A percentile compares a stretch with the other conserved stretches of the same genome.
Conservation (phyloP, 257 asterid species). For the Marsdenia floribunda region DNA sequence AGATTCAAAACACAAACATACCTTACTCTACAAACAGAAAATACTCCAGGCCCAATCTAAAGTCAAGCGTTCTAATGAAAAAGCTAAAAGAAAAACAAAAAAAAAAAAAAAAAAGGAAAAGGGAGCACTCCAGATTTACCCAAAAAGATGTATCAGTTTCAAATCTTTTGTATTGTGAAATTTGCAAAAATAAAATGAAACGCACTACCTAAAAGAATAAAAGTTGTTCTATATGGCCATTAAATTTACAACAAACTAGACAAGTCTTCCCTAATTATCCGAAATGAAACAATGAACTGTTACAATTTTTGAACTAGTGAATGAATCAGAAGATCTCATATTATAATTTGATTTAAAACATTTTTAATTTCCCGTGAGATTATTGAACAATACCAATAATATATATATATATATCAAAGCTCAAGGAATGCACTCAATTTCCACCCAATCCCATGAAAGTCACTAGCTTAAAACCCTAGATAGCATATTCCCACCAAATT, state of each 20-base stretch:
- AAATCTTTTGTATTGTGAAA: not conserved
- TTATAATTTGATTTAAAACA: not conserved
- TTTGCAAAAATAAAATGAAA: not conserved
- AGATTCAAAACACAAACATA: not conserved
- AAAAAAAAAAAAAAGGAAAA: not conserved
- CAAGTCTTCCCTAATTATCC: not conserved
- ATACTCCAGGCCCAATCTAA: not conserved
- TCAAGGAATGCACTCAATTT: not conserved
- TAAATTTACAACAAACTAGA: not conserved
- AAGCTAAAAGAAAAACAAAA: too few species aligned
- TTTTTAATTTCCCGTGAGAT: not conserved
- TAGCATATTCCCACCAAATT: not conserved
- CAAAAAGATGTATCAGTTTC: not conserved
- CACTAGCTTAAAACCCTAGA: constrained; percentile 15
- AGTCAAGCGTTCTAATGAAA: not conserved
- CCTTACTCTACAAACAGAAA: not conserved
- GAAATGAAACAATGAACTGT: not conserved
- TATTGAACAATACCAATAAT: not conserved
- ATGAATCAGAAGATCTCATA: not conserved
- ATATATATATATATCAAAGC: not conserved
- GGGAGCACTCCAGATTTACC: not conserved
- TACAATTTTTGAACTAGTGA: not conserved
- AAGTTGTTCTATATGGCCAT: not conserved
- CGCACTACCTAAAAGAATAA: not conserved
- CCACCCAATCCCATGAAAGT: not conserved